Evolutionary conservation across 1,284 basidiomycete genomes (phyloP), one percentile per base, ranked within the genome.

Genomic region (Ganoderma lingzhi): DNA sequence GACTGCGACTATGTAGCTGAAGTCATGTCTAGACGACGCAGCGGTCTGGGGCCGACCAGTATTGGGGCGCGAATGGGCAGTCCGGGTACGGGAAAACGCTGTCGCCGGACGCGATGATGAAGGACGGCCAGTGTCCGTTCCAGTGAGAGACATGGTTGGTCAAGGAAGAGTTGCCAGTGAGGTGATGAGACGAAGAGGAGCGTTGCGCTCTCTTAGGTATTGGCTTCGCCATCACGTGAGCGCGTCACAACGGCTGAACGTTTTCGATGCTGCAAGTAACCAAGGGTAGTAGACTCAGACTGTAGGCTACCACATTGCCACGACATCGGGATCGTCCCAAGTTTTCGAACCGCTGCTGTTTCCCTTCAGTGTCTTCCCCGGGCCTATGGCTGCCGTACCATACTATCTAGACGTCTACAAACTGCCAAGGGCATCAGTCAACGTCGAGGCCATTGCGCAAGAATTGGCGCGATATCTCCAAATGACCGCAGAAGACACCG

Each of bases 1-100:
- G 23, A 94, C 79, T 6, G 93, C 90, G 45, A 93, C 83, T 4
- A 93, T 80, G 77, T 88, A 89, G 67, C 81, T 90, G 0, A 83
- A 84, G 71, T 93, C 90, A 65, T 86, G 83, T 55, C 84, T 82
- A 12, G 84, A 84, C 2, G 91, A 91, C 6, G 83, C 85, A 9
- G 88, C 84, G 2, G 92, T 93, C 65, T 86, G 85, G 17, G 90
- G 90, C 45, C 90, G 85, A 8, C 83, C 80, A 5, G 81, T 81
- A 6, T 87, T 73, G 12, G 77, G 72, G 37, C 74, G 75, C 12
- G 81, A 80, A 45, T 74, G 77, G 3, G 73, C 71, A 2, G 80
- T 80, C 72, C 76, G 74, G 10, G 77, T 77, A 37, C 79, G 78
- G 15, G 76, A 74, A 41, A 74, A 62, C 8, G 66, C 62, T 0